phyloP scores from a whole-genome alignment of 1,284 basidiomycete species.

The Ceratobasidium sp. region DNA sequence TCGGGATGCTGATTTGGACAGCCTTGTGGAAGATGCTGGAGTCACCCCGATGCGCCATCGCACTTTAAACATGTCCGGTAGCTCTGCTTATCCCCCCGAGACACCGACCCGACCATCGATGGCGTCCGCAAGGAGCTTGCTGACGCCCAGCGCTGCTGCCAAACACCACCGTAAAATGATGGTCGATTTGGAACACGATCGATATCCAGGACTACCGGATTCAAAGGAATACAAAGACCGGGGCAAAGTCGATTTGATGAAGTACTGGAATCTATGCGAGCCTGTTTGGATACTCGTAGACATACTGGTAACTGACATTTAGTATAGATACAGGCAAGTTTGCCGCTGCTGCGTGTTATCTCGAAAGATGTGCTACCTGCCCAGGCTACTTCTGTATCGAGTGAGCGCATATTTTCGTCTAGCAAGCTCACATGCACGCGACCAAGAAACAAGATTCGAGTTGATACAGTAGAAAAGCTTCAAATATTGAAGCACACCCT shows the following conservation, averaged over 20 bases:
- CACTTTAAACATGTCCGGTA: background rate
- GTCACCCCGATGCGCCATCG: background rate
- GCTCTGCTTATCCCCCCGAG: background rate
- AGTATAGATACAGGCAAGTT: background rate
- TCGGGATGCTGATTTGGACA: too few species aligned
- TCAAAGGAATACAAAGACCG: background rate
- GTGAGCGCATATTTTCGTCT: slow-evolving; percentile 33
- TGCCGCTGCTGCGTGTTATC: background rate
- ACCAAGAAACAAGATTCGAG: background rate
- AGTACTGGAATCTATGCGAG: background rate
- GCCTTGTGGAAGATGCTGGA: too few species aligned
- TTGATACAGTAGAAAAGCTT: background rate
- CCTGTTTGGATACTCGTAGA: background rate
- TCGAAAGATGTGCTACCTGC: slow-evolving; percentile 27
- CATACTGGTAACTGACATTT: background rate
- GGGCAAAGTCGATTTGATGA: background rate
- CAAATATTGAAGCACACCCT: slow-evolving; percentile 20
- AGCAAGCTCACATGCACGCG: slow-evolving; percentile 27
- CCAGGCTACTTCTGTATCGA: slow-evolving; percentile 28
- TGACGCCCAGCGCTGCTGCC: too few species aligned
- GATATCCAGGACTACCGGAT: too few species aligned
- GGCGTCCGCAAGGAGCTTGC: too few species aligned
- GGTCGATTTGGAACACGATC: too few species aligned
- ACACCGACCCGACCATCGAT: too few species aligned
- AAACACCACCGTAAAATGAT: too few species aligned